These are phyloP conservation scores for Crucibulum parvulum DNA, from an alignment of 1,284 basidiomycete genomes.

Conservation along the genomic window DNA sequence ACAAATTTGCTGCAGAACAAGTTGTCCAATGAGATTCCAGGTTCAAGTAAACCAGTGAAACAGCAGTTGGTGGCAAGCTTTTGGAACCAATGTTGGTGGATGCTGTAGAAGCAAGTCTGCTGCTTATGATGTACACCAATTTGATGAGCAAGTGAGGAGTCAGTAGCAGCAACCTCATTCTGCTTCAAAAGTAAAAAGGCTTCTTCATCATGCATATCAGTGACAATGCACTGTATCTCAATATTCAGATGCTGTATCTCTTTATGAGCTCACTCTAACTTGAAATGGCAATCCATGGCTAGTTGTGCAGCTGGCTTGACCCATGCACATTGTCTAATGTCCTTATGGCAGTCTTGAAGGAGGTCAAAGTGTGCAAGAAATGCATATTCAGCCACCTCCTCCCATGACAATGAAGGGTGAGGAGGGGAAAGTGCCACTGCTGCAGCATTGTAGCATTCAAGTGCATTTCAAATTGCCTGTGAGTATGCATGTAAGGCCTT, in stretches of 20 bases:
- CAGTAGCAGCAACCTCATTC: neutral
- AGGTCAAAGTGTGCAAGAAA: conserved; percentile 40
- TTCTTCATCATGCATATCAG: conserved; percentile 36
- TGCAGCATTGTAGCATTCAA: conserved; percentile 22
- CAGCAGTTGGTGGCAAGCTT: too few relatives aligned
- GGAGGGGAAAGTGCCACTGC: conserved; percentile 14
- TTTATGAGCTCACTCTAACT: conserved; percentile 32
- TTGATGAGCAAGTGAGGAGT: neutral
- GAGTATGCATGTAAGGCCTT: conserved; percentile 22
- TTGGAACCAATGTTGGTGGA: too few relatives aligned
- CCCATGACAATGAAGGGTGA: conserved; percentile 19
- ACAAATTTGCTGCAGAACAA: too few relatives aligned
- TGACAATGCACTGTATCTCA: conserved; percentile 34
- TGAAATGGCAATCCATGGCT: conserved; percentile 31
- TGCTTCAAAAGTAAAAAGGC: neutral
- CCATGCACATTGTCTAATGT: conserved; percentile 31
- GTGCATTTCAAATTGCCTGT: conserved; percentile 19
- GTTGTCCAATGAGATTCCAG: too few relatives aligned
- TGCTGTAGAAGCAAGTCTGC: too few relatives aligned
- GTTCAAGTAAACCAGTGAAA: too few relatives aligned
- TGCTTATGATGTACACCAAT: too few relatives aligned
- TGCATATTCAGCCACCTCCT: conserved; percentile 28
- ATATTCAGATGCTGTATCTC: conserved; percentile 38
- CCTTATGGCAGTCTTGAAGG: conserved; percentile 28
- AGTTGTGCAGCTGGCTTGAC: conserved; percentile 19